Evolutionary conservation across 345 rosid genomes (phyloP).

Genomic region (Citrus hindsii): DNA sequence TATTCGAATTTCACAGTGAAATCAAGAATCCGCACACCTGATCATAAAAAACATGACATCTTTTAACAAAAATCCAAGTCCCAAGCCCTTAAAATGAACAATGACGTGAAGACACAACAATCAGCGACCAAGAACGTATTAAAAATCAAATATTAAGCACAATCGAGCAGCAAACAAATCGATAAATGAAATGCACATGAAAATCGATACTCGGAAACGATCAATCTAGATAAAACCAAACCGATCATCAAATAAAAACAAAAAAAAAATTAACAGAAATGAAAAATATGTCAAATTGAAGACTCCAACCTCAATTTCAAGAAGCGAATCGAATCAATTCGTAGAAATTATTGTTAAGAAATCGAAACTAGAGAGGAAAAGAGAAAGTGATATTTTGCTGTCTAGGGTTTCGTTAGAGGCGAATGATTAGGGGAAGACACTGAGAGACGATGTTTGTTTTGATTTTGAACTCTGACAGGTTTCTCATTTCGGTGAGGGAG

Average conservation of each 20-base stretch:
- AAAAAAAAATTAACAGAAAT: not conserved
- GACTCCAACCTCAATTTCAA: not conserved
- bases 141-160: not conserved
- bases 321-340: not conserved
- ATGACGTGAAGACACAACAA: not conserved
- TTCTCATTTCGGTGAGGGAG: not conserved
- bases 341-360: not conserved
- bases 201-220: not conserved
- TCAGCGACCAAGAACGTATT: not conserved
- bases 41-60: not conserved
- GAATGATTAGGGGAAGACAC: not conserved
- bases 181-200: not conserved
- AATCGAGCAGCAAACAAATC: not conserved
- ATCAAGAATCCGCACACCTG: not conserved
- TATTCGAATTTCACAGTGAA: not conserved
- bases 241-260: not conserved
- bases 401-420: not conserved
- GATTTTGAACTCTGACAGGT: not conserved
- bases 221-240: not conserved
- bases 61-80: not conserved
- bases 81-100: not conserved
- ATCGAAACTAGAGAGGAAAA: not conserved
- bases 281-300: not conserved
- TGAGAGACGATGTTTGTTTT: not conserved
- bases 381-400: not conserved